phyloP scores from a whole-genome alignment of 805 yeast genomes.

The Candida peoriensis region DNA sequence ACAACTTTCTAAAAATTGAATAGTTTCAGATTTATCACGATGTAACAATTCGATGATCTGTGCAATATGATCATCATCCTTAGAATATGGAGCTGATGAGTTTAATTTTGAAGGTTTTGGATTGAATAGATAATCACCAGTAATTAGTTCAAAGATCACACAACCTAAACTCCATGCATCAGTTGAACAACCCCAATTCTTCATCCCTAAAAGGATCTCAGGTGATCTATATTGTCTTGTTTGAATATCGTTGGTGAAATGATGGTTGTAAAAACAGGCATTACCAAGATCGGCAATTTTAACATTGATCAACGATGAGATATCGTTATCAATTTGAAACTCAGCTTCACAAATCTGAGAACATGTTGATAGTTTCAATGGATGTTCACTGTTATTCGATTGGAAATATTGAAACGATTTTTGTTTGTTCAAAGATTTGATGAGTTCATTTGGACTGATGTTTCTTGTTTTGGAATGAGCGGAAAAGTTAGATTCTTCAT shows the following conservation, averaged over 20 bases:
- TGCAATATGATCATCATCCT: slow-evolving; percentile 60
- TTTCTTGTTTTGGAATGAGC: not conserved
- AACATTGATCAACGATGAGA: slow-evolving; percentile 22
- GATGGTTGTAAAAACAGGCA: slow-evolving; percentile 59
- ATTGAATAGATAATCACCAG: slow-evolving; percentile 59
- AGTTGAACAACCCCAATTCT: slow-evolving; percentile 58
- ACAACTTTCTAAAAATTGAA: slow-evolving; percentile 35
- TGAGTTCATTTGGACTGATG: not conserved
- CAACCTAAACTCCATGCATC: slow-evolving; percentile 61
- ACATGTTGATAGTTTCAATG: too few species aligned
- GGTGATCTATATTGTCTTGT: slow-evolving; percentile 66
- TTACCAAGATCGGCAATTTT: slow-evolving; percentile 70
- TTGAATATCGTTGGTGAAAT: slow-evolving; percentile 64
- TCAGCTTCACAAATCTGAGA: too few species aligned
- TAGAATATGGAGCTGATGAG: slow-evolving; percentile 24
- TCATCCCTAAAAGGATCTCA: slow-evolving; percentile 49
- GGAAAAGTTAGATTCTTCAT: not conserved
- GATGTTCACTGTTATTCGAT: too few species aligned
- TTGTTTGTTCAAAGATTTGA: slow-evolving; percentile 3
- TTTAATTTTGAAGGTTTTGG: slow-evolving; percentile 45
- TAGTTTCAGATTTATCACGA: slow-evolving; percentile 33
- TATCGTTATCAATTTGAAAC: slow-evolving; percentile 5
- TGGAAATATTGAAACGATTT: slow-evolving; percentile 2
- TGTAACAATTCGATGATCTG: slow-evolving; percentile 48
- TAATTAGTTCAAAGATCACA: slow-evolving; percentile 51